Conservation (phyloP, 345 rosid species). For the Populus deltoides region DNA sequence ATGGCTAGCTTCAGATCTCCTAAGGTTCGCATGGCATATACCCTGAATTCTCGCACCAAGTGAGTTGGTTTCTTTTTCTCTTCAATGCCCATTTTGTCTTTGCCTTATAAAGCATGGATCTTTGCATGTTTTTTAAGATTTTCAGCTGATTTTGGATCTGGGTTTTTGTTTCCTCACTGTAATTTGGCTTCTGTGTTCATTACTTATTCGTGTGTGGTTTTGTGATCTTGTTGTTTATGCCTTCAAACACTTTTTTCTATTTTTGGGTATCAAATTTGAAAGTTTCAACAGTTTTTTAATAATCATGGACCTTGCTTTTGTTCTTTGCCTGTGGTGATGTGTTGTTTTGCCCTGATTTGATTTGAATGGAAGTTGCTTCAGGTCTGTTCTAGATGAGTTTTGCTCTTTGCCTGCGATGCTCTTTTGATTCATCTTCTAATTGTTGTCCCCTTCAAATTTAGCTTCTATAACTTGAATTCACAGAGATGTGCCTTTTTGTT, state of each 20-base stretch:
- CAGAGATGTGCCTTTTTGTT: too few species aligned
- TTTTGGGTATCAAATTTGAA: not conserved
- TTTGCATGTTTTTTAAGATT: not conserved
- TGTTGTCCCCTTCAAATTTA: too few species aligned
- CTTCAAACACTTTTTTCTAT: not conserved
- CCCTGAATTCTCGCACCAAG: slow-evolving; percentile 63
- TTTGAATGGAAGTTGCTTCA: too few species aligned
- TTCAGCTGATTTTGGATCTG: slow-evolving; percentile 21
- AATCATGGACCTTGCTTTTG: too few species aligned
- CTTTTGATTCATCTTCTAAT: too few species aligned
- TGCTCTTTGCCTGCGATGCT: too few species aligned
- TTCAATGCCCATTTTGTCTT: not conserved
- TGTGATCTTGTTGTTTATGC: not conserved
- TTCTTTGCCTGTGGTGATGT: too few species aligned
- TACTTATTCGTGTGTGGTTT: not conserved
- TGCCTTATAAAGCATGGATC: slow-evolving; percentile 2
- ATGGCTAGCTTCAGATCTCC: slow-evolving; percentile 71
- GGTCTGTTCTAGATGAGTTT: too few species aligned
- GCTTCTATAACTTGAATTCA: too few species aligned
- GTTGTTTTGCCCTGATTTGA: too few species aligned
- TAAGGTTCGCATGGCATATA: slow-evolving; percentile 66
- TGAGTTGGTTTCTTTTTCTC: slow-evolving; percentile 20
- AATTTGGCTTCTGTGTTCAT: not conserved
- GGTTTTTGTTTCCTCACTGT: slow-evolving; percentile 10
- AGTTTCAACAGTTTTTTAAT: too few species aligned